Evolutionary conservation across 768 basidiomycete genomes (phyloP).

Genomic region (Aureoboletus auriporus): DNA sequence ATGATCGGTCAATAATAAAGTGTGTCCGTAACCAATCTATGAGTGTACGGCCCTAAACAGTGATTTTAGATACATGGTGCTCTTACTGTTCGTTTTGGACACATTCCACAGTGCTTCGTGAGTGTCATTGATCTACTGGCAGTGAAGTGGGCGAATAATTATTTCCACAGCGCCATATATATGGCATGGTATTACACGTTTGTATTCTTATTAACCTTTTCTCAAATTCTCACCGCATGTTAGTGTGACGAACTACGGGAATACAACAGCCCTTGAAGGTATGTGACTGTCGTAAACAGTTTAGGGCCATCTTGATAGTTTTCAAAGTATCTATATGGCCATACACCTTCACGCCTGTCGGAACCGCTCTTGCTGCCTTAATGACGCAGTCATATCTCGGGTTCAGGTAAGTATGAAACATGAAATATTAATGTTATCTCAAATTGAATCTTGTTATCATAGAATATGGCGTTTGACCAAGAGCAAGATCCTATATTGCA

Average conservation of each 20-base stretch:
- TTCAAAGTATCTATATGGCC: constrained; percentile 41
- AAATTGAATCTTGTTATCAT: background rate
- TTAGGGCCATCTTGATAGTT: no score
- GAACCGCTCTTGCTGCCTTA: constrained; percentile 43
- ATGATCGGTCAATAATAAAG: constrained; percentile 6
- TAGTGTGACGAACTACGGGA: constrained; percentile 11
- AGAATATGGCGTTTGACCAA: constrained; percentile 16
- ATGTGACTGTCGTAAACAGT: background rate
- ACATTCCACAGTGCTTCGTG: constrained; percentile 14
- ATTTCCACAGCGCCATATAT: background rate
- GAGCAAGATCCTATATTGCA: constrained; percentile 22
- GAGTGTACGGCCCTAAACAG: background rate
- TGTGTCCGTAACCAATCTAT: background rate
- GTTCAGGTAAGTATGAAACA: constrained; percentile 33
- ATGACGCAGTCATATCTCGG: constrained; percentile 47
- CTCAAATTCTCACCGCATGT: background rate
- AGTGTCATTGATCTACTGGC: background rate
- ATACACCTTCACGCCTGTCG: constrained; percentile 47
- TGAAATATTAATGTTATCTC: background rate
- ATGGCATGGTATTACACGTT: constrained; percentile 7
- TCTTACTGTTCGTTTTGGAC: constrained; percentile 10
- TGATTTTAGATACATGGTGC: constrained; percentile 6
- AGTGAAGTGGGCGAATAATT: background rate
- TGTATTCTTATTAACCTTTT: background rate
- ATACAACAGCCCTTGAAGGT: constrained; percentile 11